A percentile compares a stretch with the other conserved stretches of the same genome.
Conservation (phyloP, 176 grass and related monocot genomes). For the Coix lacrymajobi region DNA sequence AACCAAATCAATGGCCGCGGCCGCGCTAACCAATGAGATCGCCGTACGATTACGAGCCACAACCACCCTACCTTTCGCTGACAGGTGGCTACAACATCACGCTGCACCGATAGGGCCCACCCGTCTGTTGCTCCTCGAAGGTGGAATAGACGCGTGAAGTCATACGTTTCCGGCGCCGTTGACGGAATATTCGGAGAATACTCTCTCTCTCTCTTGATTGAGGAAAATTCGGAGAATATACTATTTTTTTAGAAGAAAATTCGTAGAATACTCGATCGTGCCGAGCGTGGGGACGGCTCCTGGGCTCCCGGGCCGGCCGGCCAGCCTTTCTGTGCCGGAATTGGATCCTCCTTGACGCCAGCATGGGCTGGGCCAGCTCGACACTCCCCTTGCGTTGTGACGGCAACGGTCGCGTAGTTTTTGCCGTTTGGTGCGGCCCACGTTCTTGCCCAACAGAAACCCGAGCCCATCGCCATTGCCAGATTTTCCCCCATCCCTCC, state of each 20-base stretch:
- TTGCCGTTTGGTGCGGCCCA: background rate
- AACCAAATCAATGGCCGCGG: background rate
- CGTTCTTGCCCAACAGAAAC: background rate
- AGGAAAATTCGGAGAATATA: too few relatives aligned
- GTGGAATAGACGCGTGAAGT: background rate
- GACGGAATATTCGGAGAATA: conserved; percentile 19
- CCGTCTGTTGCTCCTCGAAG: background rate
- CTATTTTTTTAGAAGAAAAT: too few relatives aligned
- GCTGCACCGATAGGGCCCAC: background rate
- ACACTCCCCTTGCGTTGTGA: background rate
- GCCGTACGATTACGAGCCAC: background rate
- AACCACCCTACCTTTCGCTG: background rate
- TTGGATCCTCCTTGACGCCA: too few relatives aligned
- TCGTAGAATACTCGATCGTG: background rate
- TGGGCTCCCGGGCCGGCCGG: too few relatives aligned
- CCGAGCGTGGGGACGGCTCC: too few relatives aligned
- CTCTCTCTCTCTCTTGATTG: too few relatives aligned
- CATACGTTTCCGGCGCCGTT: background rate
- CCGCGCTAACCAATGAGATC: background rate
- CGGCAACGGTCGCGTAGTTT: background rate
- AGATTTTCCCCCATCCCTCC: background rate
- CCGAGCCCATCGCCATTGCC: background rate
- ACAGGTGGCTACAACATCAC: background rate
- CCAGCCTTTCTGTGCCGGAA: background rate
- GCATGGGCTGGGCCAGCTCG: background rate